These are phyloP conservation scores for Cercospora nicotianae DNA, from an alignment of 2,329 filamentous ascomycete species.

Conservation along the genomic window DNA sequence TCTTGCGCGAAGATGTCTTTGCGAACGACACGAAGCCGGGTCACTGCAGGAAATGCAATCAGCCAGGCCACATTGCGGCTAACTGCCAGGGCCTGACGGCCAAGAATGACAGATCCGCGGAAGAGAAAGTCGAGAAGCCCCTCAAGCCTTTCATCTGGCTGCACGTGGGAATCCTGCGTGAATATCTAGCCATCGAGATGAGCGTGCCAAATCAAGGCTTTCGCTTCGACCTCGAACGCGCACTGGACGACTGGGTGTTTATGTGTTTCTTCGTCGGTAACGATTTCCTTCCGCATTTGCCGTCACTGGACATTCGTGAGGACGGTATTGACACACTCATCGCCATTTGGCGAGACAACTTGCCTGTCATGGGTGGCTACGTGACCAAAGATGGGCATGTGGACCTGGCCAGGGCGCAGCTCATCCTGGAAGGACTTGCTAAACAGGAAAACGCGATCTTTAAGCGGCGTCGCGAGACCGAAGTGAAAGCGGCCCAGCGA, in stretches of 20 bases:
- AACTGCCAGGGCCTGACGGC: conserved; percentile 80
- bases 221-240: conserved; percentile 87
- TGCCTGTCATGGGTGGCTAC: conserved; percentile 90
- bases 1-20: conserved; percentile 95
- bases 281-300: conserved; percentile 94
- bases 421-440: conserved; percentile 82
- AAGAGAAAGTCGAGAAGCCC: conserved; percentile 76
- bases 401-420: conserved; percentile 80
- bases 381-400: conserved; percentile 93
- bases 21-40: conserved; percentile 81
- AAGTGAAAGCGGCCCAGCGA: conserved; percentile 78
- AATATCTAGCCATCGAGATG: conserved; percentile 90
- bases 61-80: conserved; percentile 85
- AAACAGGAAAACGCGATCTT: conserved; percentile 95
- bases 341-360: conserved; percentile 93
- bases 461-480: conserved; percentile 77
- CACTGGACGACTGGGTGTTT: conserved; percentile 97
- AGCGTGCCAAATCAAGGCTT: conserved; percentile 80
- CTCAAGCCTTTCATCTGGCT: conserved; percentile 98
- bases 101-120: conserved; percentile 60
- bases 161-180: conserved; percentile 84
- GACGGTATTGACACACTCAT: conserved; percentile 96
- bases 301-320: conserved; percentile 95
- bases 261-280: conserved; percentile 99
- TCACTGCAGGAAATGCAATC: conserved; percentile 84